phyloP scores from a whole-genome alignment of 2,329 filamentous ascomycete species.

The Sporothrix sp. region DNA sequence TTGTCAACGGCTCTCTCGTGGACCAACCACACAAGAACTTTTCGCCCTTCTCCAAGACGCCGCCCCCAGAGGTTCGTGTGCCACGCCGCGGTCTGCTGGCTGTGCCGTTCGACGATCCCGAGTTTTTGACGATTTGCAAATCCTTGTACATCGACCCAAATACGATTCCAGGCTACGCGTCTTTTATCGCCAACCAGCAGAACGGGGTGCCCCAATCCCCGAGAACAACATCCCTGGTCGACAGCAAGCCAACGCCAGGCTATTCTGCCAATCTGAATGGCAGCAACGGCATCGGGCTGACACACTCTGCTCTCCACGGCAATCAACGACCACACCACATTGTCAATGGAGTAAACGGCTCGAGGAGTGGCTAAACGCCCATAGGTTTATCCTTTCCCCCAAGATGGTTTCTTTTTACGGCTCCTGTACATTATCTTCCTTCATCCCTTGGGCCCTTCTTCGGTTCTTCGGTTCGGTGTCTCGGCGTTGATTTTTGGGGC shows the following conservation, averaged over 20 bases:
- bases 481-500: not conserved
- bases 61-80: constrained; percentile 45
- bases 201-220: constrained; percentile 33
- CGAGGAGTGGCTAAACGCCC: constrained; percentile 9
- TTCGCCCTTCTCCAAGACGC: constrained; percentile 40
- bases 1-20: constrained; percentile 44
- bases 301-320: not conserved
- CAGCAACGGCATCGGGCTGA: not conserved
- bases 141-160: constrained; percentile 46
- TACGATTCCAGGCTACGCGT: constrained; percentile 34
- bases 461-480: not conserved
- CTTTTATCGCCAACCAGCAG: constrained; percentile 31
- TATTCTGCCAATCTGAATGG: not conserved
- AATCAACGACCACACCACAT: not conserved
- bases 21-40: constrained; percentile 40
- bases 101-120: constrained; percentile 46
- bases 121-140: constrained; percentile 44
- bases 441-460: not conserved
- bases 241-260: not conserved
- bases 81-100: constrained; percentile 45
- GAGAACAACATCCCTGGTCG: not conserved
- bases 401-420: not conserved
- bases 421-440: not conserved
- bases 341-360: constrained; percentile 22
- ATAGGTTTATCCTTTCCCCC: not conserved